phyloP scores from a whole-genome alignment of 805 yeast species.

The Pichia nanzhaoensis region DNA sequence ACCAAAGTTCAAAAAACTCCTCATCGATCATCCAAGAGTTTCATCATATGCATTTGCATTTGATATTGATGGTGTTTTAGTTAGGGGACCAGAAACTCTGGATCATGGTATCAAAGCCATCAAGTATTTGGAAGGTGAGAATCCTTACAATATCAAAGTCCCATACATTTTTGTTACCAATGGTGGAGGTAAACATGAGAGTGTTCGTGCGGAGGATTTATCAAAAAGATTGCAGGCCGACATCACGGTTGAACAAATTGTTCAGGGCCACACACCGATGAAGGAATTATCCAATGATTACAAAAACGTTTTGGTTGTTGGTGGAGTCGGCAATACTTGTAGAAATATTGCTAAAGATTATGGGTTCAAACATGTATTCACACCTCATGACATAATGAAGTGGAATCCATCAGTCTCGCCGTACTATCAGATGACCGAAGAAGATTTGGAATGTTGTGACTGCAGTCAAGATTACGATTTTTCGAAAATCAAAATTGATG shows the following conservation, averaged over 20 bases:
- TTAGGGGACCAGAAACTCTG: constrained; percentile 77
- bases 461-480: constrained; percentile 47
- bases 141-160: constrained; percentile 67
- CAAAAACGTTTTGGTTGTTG: constrained; percentile 76
- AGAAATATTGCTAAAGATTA: constrained; percentile 76
- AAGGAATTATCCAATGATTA: constrained; percentile 63
- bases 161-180: constrained; percentile 85
- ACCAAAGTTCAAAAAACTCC: constrained; percentile 40
- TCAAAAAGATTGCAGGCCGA: constrained; percentile 51
- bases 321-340: constrained; percentile 83
- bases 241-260: constrained; percentile 70
- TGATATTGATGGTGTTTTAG: constrained; percentile 88
- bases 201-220: constrained; percentile 65
- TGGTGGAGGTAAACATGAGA: constrained; percentile 87
- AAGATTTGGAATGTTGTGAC: constrained; percentile 49
- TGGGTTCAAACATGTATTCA: constrained; percentile 77
- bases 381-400: constrained; percentile 74
- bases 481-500: constrained; percentile 61
- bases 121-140: constrained; percentile 66
- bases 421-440: constrained; percentile 70
- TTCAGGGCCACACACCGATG: constrained; percentile 95
- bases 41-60: constrained; percentile 87
- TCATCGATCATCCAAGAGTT: constrained; percentile 63
- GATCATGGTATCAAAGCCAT: constrained; percentile 76
- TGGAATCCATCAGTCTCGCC: constrained; percentile 88